Conservation (phyloP, 1,284 basidiomycete species). For the Earliella scabrosa region DNA sequence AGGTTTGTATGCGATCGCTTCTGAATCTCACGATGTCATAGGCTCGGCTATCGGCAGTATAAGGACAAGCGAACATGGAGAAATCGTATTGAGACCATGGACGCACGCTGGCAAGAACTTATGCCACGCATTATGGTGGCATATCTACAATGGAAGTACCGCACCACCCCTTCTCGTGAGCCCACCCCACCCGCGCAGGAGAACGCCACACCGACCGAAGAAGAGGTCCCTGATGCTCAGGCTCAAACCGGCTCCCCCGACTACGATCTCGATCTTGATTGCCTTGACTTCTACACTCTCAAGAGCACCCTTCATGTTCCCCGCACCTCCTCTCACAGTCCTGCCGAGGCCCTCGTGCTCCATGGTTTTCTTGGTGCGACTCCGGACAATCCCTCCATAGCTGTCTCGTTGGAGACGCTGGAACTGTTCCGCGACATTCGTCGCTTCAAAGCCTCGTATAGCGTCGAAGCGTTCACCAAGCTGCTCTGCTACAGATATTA, state of each 20-base stretch:
- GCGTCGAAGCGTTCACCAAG: conserved; percentile 39
- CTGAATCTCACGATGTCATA: too few relatives aligned
- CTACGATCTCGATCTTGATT: neutral
- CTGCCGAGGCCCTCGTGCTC: conserved; percentile 4
- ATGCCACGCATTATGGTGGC: neutral
- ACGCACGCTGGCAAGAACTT: conserved; percentile 8
- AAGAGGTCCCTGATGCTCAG: too few relatives aligned
- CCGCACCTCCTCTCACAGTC: neutral
- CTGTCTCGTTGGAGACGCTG: conserved; percentile 36
- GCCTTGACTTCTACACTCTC: neutral
- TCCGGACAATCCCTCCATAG: conserved; percentile 25
- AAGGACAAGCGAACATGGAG: conserved; percentile 1
- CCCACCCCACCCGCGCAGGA: too few relatives aligned
- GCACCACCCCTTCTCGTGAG: too few relatives aligned
- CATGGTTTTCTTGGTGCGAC: conserved; percentile 11
- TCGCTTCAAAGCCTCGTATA: conserved; percentile 33
- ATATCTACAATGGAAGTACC: conserved; percentile 10
- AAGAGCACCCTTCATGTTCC: neutral
- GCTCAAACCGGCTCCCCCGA: too few relatives aligned
- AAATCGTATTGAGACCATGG: neutral
- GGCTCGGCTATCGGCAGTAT: neutral
- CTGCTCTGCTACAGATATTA: conserved; percentile 37
- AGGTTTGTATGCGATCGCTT: too few relatives aligned
- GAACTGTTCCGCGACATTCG: conserved; percentile 32
- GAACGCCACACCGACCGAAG: neutral